Base-by-base conservation (phyloP, 2,329 filamentous ascomycete species). In the Epichloe sibirici region DNA sequence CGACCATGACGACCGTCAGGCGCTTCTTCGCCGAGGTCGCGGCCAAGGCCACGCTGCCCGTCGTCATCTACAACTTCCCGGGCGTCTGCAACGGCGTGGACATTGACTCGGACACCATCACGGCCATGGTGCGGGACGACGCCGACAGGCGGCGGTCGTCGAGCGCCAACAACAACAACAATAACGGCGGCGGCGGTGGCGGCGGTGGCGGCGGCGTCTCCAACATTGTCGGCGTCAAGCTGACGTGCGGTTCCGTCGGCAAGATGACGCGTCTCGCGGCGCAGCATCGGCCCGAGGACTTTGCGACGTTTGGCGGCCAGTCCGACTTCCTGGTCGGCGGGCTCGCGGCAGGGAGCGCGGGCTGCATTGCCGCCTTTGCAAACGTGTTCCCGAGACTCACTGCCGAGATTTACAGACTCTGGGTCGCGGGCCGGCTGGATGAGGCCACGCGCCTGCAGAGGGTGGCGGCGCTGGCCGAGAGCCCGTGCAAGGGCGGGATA, bases 1-100 rank as follows among this genome's bases (percentile, higher is more conserved):
- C 70, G 5, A 71, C 69, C 0, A 61, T 65, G 45, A 60, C 63
- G 13, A 70, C 74, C 3, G 63, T 75, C 15, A 64, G 65, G 5
- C 44, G 44, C 35, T 56, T 56, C 40, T 57, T 52, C 15, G 49
- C 46, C 37, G 61, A 65, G 55, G 66, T 85, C 3, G 84, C 84
- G 2, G 71, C 75, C 48, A 74, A 74, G 2, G 80, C 75, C 17
- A 74, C 78, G 0, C 63, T 88, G 1, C 83, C 84, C 0, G 71
- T 88, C 25, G 67, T 88, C 42, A 81, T 88, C 53, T 88, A 88
- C 72, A 88, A 88, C 67, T 88, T 83, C 70, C 84, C 84, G 2
- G 81, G 74, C 5, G 82, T 85, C 4, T 81, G 76, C 25, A 76
- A 81, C 12, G 84, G 85, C 4, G 71, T 87, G 9, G 84, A 88